Evolutionary conservation across 306 rosid genomes (phyloP), one percentile per base, ranked within the genome.

Genomic region (Purshia tridentata): DNA sequence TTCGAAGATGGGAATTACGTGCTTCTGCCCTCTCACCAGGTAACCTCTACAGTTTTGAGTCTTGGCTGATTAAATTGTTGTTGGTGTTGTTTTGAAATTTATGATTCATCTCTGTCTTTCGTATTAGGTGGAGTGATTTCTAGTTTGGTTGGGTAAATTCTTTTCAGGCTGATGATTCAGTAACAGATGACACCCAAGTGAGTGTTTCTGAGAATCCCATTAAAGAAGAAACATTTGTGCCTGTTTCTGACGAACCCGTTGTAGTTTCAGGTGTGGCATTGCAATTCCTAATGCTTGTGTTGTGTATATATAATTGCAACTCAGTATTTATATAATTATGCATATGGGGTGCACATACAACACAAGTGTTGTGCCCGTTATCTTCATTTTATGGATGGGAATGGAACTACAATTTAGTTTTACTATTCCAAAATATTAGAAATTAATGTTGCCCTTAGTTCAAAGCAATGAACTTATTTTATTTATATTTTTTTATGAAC

Each of bases 1-100:
- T 91, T 88, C 56, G 88, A 91, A 78, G 80, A 93, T 40, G 98
- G 97, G 29, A 88, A 80, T 76, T 94, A 94, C 83, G 97, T 89
- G 53, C 94, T 68, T 84, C 71, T 94, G 51, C 77, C 15, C 80
- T 80, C 83, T 52, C 69, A 69, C 40, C 18, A 82, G 91, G 93
- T 85, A 72, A 35, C 14, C 0, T 9, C 37, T 61, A 42, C 15
- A 3, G 47, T 65, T 52, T 40, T 60, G n/a, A 58, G 18, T 11
- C 50, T 67, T 52, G 2, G 5, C 35, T 35, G 46, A 20, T 47
- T 23, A 35, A 61, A 39, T 29, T 58, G 18, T 23, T 58, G 8
- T 57, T 57, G 8, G n/a, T 22, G 63, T 6, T 9, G 0, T 42
- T 19, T 58, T 65, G 19, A 2, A 6, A 35, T 44, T 41, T 58